Evolutionary conservation across 2,329 filamentous ascomycete genomes (phyloP).

Genomic region (Trichoderma brevicompactum): DNA sequence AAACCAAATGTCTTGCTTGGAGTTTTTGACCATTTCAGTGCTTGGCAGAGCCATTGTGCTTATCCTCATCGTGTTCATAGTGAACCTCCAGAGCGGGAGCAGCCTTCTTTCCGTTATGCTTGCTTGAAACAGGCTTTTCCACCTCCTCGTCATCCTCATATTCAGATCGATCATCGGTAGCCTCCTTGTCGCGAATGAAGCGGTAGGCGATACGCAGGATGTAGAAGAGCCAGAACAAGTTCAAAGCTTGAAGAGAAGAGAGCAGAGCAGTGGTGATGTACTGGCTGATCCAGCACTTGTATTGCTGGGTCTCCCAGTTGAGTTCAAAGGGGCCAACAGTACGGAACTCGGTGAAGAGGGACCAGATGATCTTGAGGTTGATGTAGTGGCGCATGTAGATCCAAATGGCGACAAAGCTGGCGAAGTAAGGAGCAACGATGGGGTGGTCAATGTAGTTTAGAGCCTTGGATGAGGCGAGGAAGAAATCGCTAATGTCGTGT

Average conservation of each 20-base stretch:
- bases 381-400: conserved; percentile 87
- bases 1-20: not conserved
- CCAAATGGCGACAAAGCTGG: conserved; percentile 80
- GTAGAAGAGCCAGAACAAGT: conserved; percentile 81
- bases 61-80: conserved; percentile 33
- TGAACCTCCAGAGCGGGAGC: conserved; percentile 34
- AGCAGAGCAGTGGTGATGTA: conserved; percentile 69
- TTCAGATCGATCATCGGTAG: conserved; percentile 74
- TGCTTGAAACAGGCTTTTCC: conserved; percentile 32
- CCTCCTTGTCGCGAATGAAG: conserved; percentile 64
- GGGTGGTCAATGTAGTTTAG: conserved; percentile 86
- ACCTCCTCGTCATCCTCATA: conserved; percentile 59
- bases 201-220: conserved; percentile 76
- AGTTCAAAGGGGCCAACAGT: conserved; percentile 76
- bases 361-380: conserved; percentile 77
- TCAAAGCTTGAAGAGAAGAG: conserved; percentile 71
- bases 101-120: conserved; percentile 3
- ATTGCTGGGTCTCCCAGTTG: conserved; percentile 76
- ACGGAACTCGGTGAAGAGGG: conserved; percentile 74
- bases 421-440: conserved; percentile 83
- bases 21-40: not conserved
- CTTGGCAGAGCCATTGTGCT: conserved; percentile 16
- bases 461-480: conserved; percentile 89
- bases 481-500: conserved; percentile 93
- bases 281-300: conserved; percentile 74